phyloP scores from a whole-genome alignment of 805 yeast species.

The Brettanomyces naardenensis region DNA sequence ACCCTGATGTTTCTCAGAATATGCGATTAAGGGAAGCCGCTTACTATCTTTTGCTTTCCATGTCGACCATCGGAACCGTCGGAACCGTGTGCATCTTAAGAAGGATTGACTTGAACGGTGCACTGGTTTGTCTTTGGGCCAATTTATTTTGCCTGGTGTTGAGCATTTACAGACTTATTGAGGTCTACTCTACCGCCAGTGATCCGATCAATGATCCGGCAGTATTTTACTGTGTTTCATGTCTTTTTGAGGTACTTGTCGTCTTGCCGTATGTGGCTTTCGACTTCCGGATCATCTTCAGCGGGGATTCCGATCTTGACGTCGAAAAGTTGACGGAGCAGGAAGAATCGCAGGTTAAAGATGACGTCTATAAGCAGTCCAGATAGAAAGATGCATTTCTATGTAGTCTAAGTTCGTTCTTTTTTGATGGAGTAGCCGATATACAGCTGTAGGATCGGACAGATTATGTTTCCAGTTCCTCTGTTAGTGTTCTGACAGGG shows the following conservation, averaged over 20 bases:
- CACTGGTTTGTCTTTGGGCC: neutral
- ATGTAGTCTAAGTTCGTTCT: too few species aligned
- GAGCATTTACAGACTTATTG: neutral
- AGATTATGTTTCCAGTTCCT: too few species aligned
- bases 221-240: neutral
- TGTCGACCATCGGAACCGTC: neutral
- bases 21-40: neutral
- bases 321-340: too few species aligned
- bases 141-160: neutral
- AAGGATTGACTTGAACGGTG: too few species aligned
- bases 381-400: too few species aligned
- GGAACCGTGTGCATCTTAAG: neutral
- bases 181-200: neutral
- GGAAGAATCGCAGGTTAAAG: too few species aligned
- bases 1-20: neutral
- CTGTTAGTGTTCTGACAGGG: too few species aligned
- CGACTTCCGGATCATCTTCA: too few species aligned
- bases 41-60: neutral
- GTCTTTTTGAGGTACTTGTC: neutral
- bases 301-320: too few species aligned
- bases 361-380: too few species aligned
- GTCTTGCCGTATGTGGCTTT: neutral
- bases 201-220: neutral
- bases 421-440: too few species aligned
- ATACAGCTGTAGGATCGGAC: too few species aligned